These are phyloP conservation scores for Zygosaccharomyces sapae DNA, from an alignment of 1,139 yeast species.

Conservation along the genomic window DNA sequence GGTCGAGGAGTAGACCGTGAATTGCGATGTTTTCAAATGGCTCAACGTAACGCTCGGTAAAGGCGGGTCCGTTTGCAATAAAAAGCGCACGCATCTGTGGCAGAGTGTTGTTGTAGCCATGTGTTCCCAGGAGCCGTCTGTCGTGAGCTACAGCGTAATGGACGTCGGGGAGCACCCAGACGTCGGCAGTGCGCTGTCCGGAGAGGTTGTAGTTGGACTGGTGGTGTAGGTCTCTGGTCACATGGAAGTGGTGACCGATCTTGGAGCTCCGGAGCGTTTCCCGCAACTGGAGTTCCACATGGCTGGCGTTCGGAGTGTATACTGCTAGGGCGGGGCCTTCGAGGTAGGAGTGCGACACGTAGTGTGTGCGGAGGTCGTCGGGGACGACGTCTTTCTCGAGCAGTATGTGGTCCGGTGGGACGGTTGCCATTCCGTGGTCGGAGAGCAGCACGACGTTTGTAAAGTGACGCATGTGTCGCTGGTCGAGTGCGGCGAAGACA, in stretches of 20 bases:
- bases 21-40: constrained; percentile 75
- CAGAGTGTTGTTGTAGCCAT: constrained; percentile 77
- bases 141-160: constrained; percentile 76
- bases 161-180: constrained; percentile 78
- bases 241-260: not conserved
- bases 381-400: not conserved
- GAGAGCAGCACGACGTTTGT: constrained; percentile 76
- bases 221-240: not conserved
- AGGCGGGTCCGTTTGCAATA: constrained; percentile 77
- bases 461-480: constrained; percentile 56
- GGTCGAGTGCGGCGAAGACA: constrained; percentile 45
- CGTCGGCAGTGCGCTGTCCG: constrained; percentile 62
- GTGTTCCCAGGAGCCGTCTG: constrained; percentile 56
- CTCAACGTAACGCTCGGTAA: constrained; percentile 43
- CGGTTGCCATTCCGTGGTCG: constrained; percentile 83
- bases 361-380: constrained; percentile 10
- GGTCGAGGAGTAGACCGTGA: not conserved
- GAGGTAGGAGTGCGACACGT: constrained; percentile 10
- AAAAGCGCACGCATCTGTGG: constrained; percentile 80
- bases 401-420: not conserved
- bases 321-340: constrained; percentile 20
- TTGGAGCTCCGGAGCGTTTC: not conserved
- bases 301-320: constrained; percentile 6
- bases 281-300: not conserved
- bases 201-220: constrained; percentile 19